A percentile compares a stretch with the other conserved stretches of the same genome.
These are phyloP conservation scores for Cyanophora paradoxa DNA, from an alignment of 78 protist genomes.

Conservation along the genomic window DNA sequence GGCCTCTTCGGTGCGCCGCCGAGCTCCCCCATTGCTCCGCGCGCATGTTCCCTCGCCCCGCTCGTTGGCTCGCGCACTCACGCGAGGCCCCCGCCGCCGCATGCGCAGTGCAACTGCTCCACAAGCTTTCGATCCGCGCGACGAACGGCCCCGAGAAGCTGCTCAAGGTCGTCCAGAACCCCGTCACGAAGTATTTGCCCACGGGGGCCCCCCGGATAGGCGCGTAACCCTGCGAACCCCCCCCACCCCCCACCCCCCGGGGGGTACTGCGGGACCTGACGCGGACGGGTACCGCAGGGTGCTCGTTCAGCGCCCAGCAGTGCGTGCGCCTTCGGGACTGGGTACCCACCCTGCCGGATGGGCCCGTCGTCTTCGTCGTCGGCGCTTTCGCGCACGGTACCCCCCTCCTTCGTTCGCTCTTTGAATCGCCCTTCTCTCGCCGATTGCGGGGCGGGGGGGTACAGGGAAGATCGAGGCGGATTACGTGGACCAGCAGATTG, in stretches of 20 bases:
- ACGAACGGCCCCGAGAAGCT: slow-evolving; percentile 75
- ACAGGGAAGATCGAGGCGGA: slow-evolving; percentile 44
- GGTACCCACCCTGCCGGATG: too few relatives aligned
- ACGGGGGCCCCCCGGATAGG: too few relatives aligned
- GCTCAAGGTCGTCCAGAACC: slow-evolving; percentile 90
- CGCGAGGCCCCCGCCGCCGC: not conserved
- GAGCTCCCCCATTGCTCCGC: too few relatives aligned
- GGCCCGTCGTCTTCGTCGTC: slow-evolving; percentile 64
- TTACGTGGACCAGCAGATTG: slow-evolving; percentile 58
- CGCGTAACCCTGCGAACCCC: too few relatives aligned
- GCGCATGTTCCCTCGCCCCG: not conserved
- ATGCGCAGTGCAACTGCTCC: slow-evolving; percentile 83
- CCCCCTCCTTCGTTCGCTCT: not conserved
- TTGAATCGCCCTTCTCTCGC: not conserved
- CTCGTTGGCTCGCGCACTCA: not conserved
- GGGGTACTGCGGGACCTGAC: too few relatives aligned
- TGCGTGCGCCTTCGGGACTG: too few relatives aligned
- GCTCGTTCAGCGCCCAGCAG: too few relatives aligned
- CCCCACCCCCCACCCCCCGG: too few relatives aligned
- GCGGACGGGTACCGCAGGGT: too few relatives aligned
- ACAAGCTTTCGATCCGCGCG: slow-evolving; percentile 87
- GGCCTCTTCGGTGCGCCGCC: slow-evolving; percentile 95
- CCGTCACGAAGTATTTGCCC: slow-evolving; percentile 86
- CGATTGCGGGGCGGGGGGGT: too few relatives aligned
- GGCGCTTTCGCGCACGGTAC: slow-evolving; percentile 89